Evolutionary conservation across 805 yeast species (phyloP).

Genomic region (Sugiyamaella qingdaonensis): DNA sequence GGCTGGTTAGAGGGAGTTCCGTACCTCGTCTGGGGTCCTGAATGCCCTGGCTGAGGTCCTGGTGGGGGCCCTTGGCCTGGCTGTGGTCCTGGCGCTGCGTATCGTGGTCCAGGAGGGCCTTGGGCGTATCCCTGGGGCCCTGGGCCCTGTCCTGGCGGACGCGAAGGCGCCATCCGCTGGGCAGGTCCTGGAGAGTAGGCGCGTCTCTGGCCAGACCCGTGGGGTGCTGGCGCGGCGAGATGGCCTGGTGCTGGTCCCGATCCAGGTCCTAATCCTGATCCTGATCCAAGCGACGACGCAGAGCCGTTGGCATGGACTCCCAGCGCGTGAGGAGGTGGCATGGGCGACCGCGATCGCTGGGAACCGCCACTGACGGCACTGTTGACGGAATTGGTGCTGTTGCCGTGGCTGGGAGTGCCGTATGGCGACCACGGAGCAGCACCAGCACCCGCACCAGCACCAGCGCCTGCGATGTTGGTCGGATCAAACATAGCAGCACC

Average conservation of each 20-base stretch:
- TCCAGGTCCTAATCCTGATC: background rate
- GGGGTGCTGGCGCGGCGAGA: constrained; percentile 1
- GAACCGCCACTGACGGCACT: background rate
- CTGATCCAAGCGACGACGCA: background rate
- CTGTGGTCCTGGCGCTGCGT: background rate
- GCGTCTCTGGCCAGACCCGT: background rate
- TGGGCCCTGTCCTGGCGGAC: constrained; percentile 8
- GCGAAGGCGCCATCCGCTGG: constrained; percentile 7
- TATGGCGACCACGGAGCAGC: constrained; percentile 2
- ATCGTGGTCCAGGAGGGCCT: background rate
- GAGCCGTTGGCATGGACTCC: constrained; percentile 1
- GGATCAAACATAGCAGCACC: constrained; percentile 24
- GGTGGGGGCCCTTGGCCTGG: background rate
- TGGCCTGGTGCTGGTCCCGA: too few species aligned
- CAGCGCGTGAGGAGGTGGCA: constrained; percentile 7
- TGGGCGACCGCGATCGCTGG: background rate
- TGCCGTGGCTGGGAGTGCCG: constrained; percentile 3
- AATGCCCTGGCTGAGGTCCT: background rate
- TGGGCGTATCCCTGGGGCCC: background rate
- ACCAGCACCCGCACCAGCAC: too few species aligned
- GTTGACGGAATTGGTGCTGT: background rate
- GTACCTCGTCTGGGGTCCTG: background rate
- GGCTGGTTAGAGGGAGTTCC: background rate
- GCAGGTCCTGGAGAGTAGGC: constrained; percentile 4
- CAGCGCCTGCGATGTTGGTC: constrained; percentile 7